A percentile compares a stretch with the other conserved stretches of the same genome.
Conservation (phyloP, 2,329 filamentous ascomycete genomes). For the Piedraia hortae region DNA sequence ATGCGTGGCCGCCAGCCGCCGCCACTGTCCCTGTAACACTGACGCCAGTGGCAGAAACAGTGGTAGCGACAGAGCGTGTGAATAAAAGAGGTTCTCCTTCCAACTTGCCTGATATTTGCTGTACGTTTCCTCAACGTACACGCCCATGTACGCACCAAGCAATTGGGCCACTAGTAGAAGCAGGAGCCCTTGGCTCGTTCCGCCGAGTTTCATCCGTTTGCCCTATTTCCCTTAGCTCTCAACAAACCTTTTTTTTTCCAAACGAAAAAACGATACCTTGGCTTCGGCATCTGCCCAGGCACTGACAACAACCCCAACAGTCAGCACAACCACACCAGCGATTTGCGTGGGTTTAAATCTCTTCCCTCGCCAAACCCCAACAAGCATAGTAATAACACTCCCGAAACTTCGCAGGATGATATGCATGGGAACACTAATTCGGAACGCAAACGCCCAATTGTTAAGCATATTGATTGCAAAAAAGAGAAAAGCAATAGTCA, state of each 20-base stretch:
- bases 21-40: constrained; percentile 35
- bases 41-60: constrained; percentile 47
- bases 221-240: constrained; percentile 9
- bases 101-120: constrained; percentile 63
- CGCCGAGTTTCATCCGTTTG: constrained; percentile 17
- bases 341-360: constrained; percentile 58
- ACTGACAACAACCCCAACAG: constrained; percentile 59
- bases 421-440: constrained; percentile 85
- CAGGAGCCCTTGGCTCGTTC: constrained; percentile 23
- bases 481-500: constrained; percentile 70
- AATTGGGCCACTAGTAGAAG: constrained; percentile 74
- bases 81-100: constrained; percentile 93
- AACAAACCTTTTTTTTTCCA: neutral
- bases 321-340: constrained; percentile 55
- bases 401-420: constrained; percentile 90
- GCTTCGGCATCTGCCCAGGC: constrained; percentile 70
- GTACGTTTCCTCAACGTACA: constrained; percentile 85
- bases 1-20: constrained; percentile 33
- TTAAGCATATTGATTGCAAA: constrained; percentile 87
- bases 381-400: constrained; percentile 79
- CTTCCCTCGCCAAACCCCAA: constrained; percentile 71
- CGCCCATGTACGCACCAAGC: constrained; percentile 75
- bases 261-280: constrained; percentile 29
- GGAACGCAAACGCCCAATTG: constrained; percentile 91
- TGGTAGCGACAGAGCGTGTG: constrained; percentile 45